Evolutionary conservation across 805 yeast genomes (phyloP), one percentile per base, ranked within the genome.

Genomic region (Cyberlindnera saturnus): DNA sequence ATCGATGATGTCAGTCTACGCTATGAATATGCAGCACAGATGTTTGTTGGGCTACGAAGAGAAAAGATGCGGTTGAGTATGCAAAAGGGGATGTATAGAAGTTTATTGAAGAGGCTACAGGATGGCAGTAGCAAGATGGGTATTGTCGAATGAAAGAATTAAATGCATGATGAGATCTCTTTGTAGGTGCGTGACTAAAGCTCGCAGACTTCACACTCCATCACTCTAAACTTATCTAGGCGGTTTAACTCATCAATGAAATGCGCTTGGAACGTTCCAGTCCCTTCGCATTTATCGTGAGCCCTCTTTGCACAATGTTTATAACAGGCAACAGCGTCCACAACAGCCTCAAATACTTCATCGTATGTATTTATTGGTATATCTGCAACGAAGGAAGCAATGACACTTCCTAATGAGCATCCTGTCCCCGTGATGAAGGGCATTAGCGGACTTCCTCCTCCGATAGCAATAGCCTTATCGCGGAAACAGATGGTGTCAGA

Each of bases 401-500:
- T 77, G 0, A 77, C 73, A 38, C 89, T 79, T 1, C 95, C 95
- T 32, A 87, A 63, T 0, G 90, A 77, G 49, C 96, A 87, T 0
- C 96, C 96, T 3, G 89, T 69, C 0, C 95, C 96, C 0, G 96
- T 87, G 6, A 87, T 75, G 9, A 65, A 59, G 0, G 82, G 81
- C 83, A 87, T 80, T 16, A 79, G 50, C 18, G 63, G 62, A 50
- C 76, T 72, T 1, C 93, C 88, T 5, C 90, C 91, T 9, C 53
- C 44, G 4, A 79, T 57, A 3, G 56, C 51, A 3, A 55, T 56
- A 3, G 61, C 60, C 20, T 61, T 57, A n/a, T 65, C 67, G 14
- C 52, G 9, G 6, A 73, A 75, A 4, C 68, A 74, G 9, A 81
- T 56, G 13, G 76, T 53, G 56, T 81, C 87, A 6, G 42, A 52